Base-by-base conservation (phyloP, 345 rosid species). In the Populus alba region DNA sequence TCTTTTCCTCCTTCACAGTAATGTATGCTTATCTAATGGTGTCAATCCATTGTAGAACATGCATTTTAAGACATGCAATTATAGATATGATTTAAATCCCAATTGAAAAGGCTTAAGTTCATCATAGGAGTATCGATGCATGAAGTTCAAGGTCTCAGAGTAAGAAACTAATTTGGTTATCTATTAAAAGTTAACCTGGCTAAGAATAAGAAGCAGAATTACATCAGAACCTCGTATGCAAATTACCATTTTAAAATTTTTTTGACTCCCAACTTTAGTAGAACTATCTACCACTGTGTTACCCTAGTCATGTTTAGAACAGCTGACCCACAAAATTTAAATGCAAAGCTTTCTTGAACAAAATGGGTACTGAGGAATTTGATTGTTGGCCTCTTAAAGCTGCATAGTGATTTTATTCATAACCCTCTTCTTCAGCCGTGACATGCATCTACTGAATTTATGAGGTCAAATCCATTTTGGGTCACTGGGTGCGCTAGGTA, bases 401-500 rank as follows among this genome's bases (percentile, higher is more conserved):
- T 61, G 70, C 25, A 6, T 61, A 25, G 29, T 68, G 15, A 53
- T 76, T 47, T 18, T 15, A 39, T 43, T 66, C 13, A 43, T 25
- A 76, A 66, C 65, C 37, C 66, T 22, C 23, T 12, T 53, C 27
- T 53, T 76, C 57, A 47, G 25, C 53, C 39, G 27, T 75, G 20
- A 62, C 65, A 49, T 67, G 12, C 51, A 16, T 37, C 25, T 8
- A 59, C 6, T 47, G 71, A 45, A 75, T 20, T 66, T 16, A 12
- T 5, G 38, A 51, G 33, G 47, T 45, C 18, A 31, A 43, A 45
- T 75, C 61, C 61, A 47, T 43, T 75, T 75, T 75, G 72, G 71
- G 25, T 45, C 47, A 43, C 71, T 65, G 59, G 61, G n/a, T 27
- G 66, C 43, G 66, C 43, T 22, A 1, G 61, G 43, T 45, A 9